Evolutionary conservation across 495 filamentous ascomycete species (phyloP).

Genomic region (Penicillium lividum): DNA sequence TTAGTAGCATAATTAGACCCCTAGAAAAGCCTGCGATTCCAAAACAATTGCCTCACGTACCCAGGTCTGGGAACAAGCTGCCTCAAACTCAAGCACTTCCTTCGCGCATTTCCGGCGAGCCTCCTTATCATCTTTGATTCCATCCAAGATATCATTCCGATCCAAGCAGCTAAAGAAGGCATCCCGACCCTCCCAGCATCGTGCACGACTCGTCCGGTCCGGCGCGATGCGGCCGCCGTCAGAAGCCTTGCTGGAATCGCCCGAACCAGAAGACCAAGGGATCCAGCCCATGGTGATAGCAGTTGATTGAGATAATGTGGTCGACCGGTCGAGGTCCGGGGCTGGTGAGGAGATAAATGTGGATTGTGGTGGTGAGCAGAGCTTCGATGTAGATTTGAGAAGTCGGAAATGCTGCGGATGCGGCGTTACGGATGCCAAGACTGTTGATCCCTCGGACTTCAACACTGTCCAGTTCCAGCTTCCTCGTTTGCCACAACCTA

Average conservation of each 20-base stretch:
- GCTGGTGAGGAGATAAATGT: neutral
- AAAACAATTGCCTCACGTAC: slow-evolving; percentile 48
- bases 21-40: neutral
- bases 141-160: slow-evolving; percentile 75
- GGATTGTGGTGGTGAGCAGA: slow-evolving; percentile 1
- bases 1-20: neutral
- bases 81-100: slow-evolving; percentile 67
- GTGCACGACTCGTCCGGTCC: slow-evolving; percentile 69
- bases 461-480: slow-evolving; percentile 15
- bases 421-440: slow-evolving; percentile 25
- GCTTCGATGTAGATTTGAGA: slow-evolving; percentile 4
- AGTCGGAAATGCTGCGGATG: slow-evolving; percentile 1
- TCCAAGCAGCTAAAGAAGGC: slow-evolving; percentile 85
- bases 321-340: neutral
- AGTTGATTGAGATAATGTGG: neutral
- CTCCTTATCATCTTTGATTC: slow-evolving; percentile 69
- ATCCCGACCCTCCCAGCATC: slow-evolving; percentile 88
- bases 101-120: slow-evolving; percentile 65
- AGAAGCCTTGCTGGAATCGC: slow-evolving; percentile 48
- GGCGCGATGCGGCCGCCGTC: slow-evolving; percentile 72
- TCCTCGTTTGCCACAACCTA: neutral
- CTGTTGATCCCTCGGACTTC: slow-evolving; percentile 25
- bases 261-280: slow-evolving; percentile 42
- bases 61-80: slow-evolving; percentile 78
- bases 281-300: slow-evolving; percentile 42